phyloP scores from a whole-genome alignment of 2,329 filamentous ascomycete species.

The Clonostachys rhizophaga region DNA sequence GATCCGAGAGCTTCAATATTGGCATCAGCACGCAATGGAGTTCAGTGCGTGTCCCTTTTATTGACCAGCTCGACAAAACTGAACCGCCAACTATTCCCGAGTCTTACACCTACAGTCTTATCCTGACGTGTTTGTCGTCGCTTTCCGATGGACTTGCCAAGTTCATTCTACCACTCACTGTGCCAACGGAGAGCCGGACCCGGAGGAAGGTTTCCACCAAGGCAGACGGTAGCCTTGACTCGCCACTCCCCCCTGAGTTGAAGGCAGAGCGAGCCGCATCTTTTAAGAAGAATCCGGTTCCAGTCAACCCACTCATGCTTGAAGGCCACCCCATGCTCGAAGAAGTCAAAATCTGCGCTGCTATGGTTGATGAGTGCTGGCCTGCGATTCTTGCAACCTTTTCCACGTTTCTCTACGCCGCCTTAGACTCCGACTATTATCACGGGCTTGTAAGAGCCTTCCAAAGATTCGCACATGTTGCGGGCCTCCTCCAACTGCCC shows the following conservation, averaged over 20 bases:
- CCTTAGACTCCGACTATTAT: conserved; percentile 90
- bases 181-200: conserved; percentile 62
- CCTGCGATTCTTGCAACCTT: conserved; percentile 91
- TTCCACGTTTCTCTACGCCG: conserved; percentile 90
- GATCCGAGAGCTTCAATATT: conserved; percentile 60
- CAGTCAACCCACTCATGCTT: conserved; percentile 76
- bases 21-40: conserved; percentile 94
- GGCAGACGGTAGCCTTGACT: conserved; percentile 34
- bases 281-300: conserved; percentile 70
- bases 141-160: conserved; percentile 91
- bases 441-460: conserved; percentile 88
- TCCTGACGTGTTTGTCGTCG: conserved; percentile 82
- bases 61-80: conserved; percentile 90
- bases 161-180: conserved; percentile 86
- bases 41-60: conserved; percentile 76
- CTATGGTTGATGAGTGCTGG: conserved; percentile 89
- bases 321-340: conserved; percentile 66
- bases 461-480: conserved; percentile 92
- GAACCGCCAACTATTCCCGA: conserved; percentile 81
- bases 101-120: conserved; percentile 88
- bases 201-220: conserved; percentile 43
- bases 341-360: conserved; percentile 73
- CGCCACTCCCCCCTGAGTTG: conserved; percentile 24
- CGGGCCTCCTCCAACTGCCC: conserved; percentile 75
- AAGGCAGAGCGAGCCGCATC: conserved; percentile 48